Evolutionary conservation across 202 grass and related monocot genomes (phyloP), one percentile per base, ranked within the genome.

Genomic region (Carex arenaria): DNA sequence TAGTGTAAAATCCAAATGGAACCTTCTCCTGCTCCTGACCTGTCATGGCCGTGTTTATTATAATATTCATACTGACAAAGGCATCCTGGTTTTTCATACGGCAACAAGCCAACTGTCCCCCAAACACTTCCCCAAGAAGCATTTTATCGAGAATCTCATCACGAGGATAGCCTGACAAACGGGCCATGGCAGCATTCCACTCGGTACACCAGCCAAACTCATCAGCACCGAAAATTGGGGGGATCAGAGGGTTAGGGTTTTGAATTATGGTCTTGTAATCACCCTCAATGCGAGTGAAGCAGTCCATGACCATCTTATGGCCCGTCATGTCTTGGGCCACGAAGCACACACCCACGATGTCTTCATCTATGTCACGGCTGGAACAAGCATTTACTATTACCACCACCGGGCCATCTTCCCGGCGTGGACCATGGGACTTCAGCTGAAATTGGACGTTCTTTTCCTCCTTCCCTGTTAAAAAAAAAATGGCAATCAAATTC

Each of bases 281-380:
- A 73, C 95, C 91, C 70, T 98, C 90, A 20, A 98, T 90, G 61
- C 92, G 87, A 54, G 92, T 95, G 77, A 93, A 98, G 52, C 89
- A 89, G 77, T 98, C 95, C 90, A 94, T 90, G 60, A 93, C 87
- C 80, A 93, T 86, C 86, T 98, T 95, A 77, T 98, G 95, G 82
- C 89, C 89, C 79, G 95, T 98, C 89, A 98, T 90, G 76, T 98
- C 95, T 81, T 98, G 95, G 54, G 95, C 95, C 51, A 98, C 92
- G 84, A 98, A 98, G 80, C 95, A 98, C 28, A 90, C 95, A 10
- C 95, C 95, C 55, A 98, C 90, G 75, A 98, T 85, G 80, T 90
- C 77, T 59, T 93, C 86, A 62, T 95, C 85, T 83, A 95, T 83
- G 81, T 93, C 92, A 3, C 91, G 89, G 71, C 89, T 95, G 57